Evolutionary conservation across 164 flowering plant genomes (phyloP), one percentile per base, ranked within the genome.

Genomic region (Vitis rupestris): DNA sequence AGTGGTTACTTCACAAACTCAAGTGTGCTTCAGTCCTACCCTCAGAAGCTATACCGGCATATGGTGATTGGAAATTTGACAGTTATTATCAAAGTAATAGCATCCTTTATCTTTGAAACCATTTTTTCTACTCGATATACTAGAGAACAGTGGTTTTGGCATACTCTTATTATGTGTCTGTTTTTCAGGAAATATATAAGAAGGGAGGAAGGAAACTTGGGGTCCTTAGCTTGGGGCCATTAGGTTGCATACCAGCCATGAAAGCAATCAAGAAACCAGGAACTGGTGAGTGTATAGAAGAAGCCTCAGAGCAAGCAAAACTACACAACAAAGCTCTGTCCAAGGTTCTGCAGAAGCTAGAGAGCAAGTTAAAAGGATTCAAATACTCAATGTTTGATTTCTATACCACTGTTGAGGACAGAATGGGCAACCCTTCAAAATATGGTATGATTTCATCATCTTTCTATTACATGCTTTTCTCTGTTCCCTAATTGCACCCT

Each of bases 51-150:
- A 19, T 72, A 29, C n/a, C 67, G 73, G 17, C 63, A 27, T 6
- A 64, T 66, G 72, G 76, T 76, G 17, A 48, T 76, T n/a, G 82
- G 82, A 23, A 75, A 70, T 53, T 19, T 37, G 30, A 70, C 74
- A 1, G 29, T 13, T 7, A 64, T 37, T 1, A 65, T 75, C 51
- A 55, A 75, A 53, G 78, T 75, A 75, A 52, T 16, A 7, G 44
- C 44, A 37, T 37, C 44, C 7, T 37, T 37, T 37, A 37, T 37
- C 44, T 37, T 37, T 37, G 44, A 6, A 37, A 37, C 44, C 44
- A 37, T 37, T 37, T 37, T 23, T 37, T 37, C 44, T 37, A 37
- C 44, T 37, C 0, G 7, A 3, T 4, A 6, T 37, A 6, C 4
- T 37, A 37, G 44, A 37, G 44, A 37, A 37, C 6, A 37, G 44